Conservation (phyloP, 1,284 basidiomycete genomes). For the Puccinia hordei region DNA sequence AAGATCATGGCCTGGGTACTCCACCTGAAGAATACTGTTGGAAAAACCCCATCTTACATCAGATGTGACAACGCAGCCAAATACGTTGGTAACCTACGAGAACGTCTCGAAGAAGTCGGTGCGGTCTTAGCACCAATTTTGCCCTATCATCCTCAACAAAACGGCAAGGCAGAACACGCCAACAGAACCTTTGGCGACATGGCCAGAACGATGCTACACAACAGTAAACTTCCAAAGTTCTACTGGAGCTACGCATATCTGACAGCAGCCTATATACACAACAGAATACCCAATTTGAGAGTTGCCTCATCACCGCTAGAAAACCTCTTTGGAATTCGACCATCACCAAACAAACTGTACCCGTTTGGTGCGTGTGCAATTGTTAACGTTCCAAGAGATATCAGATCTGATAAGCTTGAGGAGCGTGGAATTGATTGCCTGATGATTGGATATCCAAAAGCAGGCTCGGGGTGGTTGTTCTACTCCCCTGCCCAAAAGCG, state of each 20-base stretch:
- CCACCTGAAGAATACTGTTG: not conserved
- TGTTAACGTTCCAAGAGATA: not conserved
- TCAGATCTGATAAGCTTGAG: not conserved
- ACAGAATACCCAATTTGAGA: not conserved
- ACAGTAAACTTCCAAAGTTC: not conserved
- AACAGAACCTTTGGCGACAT: constrained; percentile 11
- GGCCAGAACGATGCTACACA: not conserved
- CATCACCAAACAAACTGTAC: not conserved
- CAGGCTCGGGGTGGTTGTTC: constrained; percentile 14
- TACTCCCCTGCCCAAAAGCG: too few species aligned
- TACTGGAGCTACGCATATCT: constrained; percentile 14
- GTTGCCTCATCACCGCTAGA: not conserved
- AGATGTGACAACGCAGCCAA: constrained; percentile 17
- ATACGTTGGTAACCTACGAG: not conserved
- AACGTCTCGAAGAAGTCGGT: not conserved
- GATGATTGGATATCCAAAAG: not conserved
- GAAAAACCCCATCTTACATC: not conserved
- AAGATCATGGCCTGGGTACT: constrained; percentile 5
- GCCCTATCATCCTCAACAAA: constrained; percentile 12
- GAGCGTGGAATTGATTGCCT: not conserved
- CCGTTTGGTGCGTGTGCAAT: not conserved
- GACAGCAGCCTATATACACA: not conserved
- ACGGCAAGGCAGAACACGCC: not conserved
- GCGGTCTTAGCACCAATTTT: not conserved
- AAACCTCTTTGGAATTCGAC: not conserved